Conservation (phyloP, 371 early-diverging fungal species). For the Entomophthora muscae region DNA sequence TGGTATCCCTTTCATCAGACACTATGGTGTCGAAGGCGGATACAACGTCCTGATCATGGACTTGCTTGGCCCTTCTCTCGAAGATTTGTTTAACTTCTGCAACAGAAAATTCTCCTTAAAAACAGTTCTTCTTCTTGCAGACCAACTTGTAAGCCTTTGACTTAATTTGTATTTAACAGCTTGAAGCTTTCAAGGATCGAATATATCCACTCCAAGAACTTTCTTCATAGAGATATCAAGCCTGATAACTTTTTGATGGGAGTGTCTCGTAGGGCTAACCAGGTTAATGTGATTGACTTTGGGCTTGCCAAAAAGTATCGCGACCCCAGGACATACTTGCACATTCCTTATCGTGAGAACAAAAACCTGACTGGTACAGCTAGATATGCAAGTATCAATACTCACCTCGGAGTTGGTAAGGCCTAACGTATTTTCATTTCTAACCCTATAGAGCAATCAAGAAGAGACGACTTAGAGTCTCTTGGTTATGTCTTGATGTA, state of each 20-base stretch:
- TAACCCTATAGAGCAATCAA: conserved; percentile 70
- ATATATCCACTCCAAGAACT: conserved; percentile 86
- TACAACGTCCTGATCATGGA: conserved; percentile 98
- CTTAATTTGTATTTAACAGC: not conserved
- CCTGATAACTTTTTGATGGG: conserved; percentile 99
- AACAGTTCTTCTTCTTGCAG: conserved; percentile 94
- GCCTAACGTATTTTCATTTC: conserved; percentile 9
- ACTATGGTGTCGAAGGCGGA: conserved; percentile 83
- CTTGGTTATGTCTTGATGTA: conserved; percentile 99
- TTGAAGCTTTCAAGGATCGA: conserved; percentile 84
- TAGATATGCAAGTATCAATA: conserved; percentile 97
- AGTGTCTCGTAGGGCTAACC: conserved; percentile 80
- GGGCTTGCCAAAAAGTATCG: conserved; percentile 98
- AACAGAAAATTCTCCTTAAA: conserved; percentile 95
- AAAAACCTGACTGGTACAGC: conserved; percentile 99
- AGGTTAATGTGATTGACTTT: conserved; percentile 98
- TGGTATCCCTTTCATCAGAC: conserved; percentile 90
- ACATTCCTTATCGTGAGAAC: conserved; percentile 95
- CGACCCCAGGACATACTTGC: conserved; percentile 89
- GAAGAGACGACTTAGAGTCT: conserved; percentile 99
- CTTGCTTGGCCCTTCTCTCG: conserved; percentile 94
- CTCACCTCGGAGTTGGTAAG: conserved; percentile 91
- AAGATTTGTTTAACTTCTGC: conserved; percentile 97
- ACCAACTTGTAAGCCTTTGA: conserved; percentile 72
- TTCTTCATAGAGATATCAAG: conserved; percentile 71